Evolutionary conservation across 108 stramenopile genomes (phyloP).

Genomic region (Cylindrotheca fusiformis): DNA sequence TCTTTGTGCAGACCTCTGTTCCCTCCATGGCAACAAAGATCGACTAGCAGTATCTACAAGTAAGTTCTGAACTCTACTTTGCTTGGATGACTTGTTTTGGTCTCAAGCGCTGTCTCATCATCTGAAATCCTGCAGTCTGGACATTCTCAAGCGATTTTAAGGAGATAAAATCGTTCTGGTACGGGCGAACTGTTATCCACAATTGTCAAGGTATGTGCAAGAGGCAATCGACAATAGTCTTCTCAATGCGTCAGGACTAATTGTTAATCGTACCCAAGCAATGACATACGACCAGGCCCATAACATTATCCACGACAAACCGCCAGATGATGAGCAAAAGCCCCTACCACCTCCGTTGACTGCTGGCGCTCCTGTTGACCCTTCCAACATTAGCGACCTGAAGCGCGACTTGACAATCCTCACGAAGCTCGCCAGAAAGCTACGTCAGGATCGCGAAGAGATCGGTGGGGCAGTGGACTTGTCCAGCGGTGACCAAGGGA

Average conservation of each 20-base stretch:
- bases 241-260: background rate
- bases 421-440: slow-evolving; percentile 39
- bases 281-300: slow-evolving; percentile 87
- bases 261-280: slow-evolving; percentile 21
- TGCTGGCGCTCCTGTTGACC: slow-evolving; percentile 42
- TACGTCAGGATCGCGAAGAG: slow-evolving; percentile 44
- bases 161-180: slow-evolving; percentile 50
- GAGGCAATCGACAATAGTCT: background rate
- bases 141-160: slow-evolving; percentile 63
- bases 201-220: slow-evolving; percentile 35
- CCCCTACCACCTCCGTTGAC: slow-evolving; percentile 47
- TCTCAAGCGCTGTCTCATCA: too few relatives aligned
- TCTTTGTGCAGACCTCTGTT: slow-evolving; percentile 61
- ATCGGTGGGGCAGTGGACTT: slow-evolving; percentile 56
- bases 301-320: slow-evolving; percentile 54
- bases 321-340: slow-evolving; percentile 31
- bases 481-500: slow-evolving; percentile 55
- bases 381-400: slow-evolving; percentile 9
- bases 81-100: too few relatives aligned
- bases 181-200: slow-evolving; percentile 52
- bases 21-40: slow-evolving; percentile 69
- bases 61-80: too few relatives aligned
- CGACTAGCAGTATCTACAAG: slow-evolving; percentile 62
- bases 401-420: slow-evolving; percentile 40
- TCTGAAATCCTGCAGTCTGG: slow-evolving; percentile 42